Base-by-base conservation (phyloP, 306 rosid genomes). In the Vigna trinervia region DNA sequence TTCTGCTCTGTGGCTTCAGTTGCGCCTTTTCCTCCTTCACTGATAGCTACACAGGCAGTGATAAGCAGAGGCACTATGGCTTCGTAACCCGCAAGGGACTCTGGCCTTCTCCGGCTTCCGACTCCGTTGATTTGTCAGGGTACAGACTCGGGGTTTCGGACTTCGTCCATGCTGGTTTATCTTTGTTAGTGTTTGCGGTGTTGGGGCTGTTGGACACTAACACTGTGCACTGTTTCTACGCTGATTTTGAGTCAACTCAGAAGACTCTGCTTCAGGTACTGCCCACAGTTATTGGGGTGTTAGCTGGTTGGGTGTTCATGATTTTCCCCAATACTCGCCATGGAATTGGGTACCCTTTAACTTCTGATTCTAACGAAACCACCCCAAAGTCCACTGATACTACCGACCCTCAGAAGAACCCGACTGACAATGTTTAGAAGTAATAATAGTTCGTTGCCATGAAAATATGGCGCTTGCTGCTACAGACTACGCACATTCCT, bases 271-370 rank as follows among this genome's bases (percentile, higher is more conserved):
- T 91, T 13, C 88, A 83, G 73, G 90, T 79, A 17, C 12, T 91
- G 80, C 98, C 96, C 10, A 83, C 89, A 0, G 72, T 30, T 15
- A 67, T 93, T 14, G 98, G 98, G 5, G 85, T 22, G 1, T 4
- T 91, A 71, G 76, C 90, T 2, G 78, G 96, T 56, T 53, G 58
- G 12, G 69, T 90, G 32, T 93, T 89, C 73, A n/a, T 81, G 61
- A 0, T 84, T 30, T 91, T 85, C 68, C 98, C 98, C 0, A 87
- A 86, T 19, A 76, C n/a, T 1, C 90, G 98, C 72, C 96, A 94
- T 72, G 98, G 98, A 53, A 87, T 94, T 64, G 98, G 98, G 0
- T 91, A 91, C 50, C 90, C 88, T 64, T 4, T 74, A 12, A 80
- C 34, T 30, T 20, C 84, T 22, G 78, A 75, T 17, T 14, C 73